Conservation (phyloP, 23 red algal genomes). For the Gracilariopsis chorda region DNA sequence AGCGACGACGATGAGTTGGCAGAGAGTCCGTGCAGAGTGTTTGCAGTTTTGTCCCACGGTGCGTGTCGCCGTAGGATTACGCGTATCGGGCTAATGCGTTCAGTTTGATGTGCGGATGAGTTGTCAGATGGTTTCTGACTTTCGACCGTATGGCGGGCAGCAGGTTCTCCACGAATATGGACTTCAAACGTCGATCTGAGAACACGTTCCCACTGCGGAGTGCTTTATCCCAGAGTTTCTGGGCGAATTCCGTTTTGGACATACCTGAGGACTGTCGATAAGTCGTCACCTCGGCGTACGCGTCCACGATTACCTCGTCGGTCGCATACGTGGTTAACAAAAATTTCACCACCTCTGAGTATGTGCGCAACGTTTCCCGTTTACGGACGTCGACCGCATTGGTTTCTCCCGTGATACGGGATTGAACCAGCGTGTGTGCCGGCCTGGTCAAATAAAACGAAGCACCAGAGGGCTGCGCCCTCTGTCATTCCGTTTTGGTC, state of each 20-base stretch:
- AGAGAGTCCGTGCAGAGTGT: background rate
- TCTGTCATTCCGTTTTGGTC: slow-evolving; percentile 5
- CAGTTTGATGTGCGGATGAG: background rate
- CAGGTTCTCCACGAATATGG: background rate
- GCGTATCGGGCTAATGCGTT: background rate
- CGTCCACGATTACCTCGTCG: background rate
- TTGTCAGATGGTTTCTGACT: background rate
- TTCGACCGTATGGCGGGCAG: background rate
- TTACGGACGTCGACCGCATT: background rate
- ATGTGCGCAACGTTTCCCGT: background rate
- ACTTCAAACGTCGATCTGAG: slow-evolving; percentile 2
- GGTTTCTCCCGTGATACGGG: background rate
- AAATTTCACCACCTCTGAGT: slow-evolving; percentile 5
- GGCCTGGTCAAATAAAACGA: background rate
- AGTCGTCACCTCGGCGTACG: background rate
- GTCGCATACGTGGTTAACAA: slow-evolving; percentile 10
- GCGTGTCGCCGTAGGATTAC: background rate
- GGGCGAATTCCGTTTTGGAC: no score
- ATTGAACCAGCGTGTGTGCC: background rate
- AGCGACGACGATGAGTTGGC: no score
- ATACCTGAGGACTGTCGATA: background rate
- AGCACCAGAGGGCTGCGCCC: background rate
- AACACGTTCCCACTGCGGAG: background rate
- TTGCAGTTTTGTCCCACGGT: background rate
- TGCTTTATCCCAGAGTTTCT: no score